Percentiles rank a stretch among this genome's conserved stretches.
phyloP scores from a whole-genome alignment of 805 yeast species.

The Wickerhamiella brachini region DNA sequence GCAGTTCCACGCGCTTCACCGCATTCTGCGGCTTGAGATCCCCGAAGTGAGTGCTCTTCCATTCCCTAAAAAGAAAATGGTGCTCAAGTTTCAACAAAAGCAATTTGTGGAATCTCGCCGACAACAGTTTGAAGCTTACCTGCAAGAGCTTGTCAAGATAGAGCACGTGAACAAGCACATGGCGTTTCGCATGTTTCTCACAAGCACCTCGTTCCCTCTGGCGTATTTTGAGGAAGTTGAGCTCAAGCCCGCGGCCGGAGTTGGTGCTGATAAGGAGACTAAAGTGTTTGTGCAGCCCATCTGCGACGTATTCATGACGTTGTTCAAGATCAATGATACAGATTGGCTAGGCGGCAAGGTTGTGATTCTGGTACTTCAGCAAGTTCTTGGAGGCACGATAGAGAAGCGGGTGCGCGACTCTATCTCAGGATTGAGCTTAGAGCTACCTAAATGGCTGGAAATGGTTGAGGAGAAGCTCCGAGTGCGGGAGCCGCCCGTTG shows the following conservation, averaged over 20 bases:
- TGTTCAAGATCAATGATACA: slow-evolving; percentile 55
- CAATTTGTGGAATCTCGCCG: slow-evolving; percentile 53
- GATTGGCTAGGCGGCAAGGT: slow-evolving; percentile 83
- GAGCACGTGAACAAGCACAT: slow-evolving; percentile 63
- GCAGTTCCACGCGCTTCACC: slow-evolving; percentile 64
- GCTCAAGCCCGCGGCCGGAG: background rate
- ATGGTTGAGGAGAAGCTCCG: slow-evolving; percentile 10
- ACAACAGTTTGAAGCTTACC: slow-evolving; percentile 44
- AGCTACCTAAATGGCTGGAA: slow-evolving; percentile 26
- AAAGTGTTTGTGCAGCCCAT: slow-evolving; percentile 33
- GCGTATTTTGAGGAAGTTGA: slow-evolving; percentile 9
- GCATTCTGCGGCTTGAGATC: slow-evolving; percentile 42
- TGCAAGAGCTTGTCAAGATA: slow-evolving; percentile 40
- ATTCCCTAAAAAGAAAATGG: slow-evolving; percentile 42
- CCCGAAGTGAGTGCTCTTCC: slow-evolving; percentile 35
- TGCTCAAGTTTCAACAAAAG: slow-evolving; percentile 56
- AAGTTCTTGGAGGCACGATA: slow-evolving; percentile 73
- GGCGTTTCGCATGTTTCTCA: slow-evolving; percentile 61
- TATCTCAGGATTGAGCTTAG: slow-evolving; percentile 23
- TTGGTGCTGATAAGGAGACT: slow-evolving; percentile 1
- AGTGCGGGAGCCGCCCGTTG: background rate
- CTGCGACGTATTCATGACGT: slow-evolving; percentile 55
- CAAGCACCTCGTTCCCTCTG: slow-evolving; percentile 46
- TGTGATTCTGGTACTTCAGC: slow-evolving; percentile 65
- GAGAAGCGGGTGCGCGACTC: slow-evolving; percentile 44